Evolutionary conservation across 441 rosid species (phyloP).

Genomic region (Gossypium lobatum): DNA sequence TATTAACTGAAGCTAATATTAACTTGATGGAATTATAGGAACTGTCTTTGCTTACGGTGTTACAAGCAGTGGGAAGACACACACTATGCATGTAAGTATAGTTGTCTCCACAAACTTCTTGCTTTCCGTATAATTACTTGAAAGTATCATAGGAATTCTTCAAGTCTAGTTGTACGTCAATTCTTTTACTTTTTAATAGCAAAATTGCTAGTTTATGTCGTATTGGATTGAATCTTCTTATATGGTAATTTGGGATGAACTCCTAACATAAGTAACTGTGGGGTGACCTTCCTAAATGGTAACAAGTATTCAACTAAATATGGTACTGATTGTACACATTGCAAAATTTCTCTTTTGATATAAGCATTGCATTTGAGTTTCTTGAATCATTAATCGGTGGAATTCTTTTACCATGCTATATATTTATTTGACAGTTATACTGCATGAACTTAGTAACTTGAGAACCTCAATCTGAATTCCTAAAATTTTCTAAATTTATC

Average conservation of each 20-base stretch:
- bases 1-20: neutral
- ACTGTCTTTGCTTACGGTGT: conserved; percentile 99
- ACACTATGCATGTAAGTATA: conserved; percentile 91
- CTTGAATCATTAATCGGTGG: neutral
- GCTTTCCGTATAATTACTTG: neutral
- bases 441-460: conserved; percentile 1
- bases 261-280: neutral
- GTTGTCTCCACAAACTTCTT: conserved; percentile 5
- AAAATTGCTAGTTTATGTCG: neutral
- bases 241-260: neutral
- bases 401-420: neutral
- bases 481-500: neutral
- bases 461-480: neutral
- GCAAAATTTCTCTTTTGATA: neutral
- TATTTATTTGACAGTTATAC: neutral
- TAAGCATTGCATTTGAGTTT: neutral
- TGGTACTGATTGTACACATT: neutral
- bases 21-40: conserved; percentile 42
- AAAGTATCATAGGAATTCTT: neutral
- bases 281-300: neutral
- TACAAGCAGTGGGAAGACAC: conserved; percentile 99
- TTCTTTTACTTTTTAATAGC: neutral
- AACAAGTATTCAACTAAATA: neutral
- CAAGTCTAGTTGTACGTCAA: neutral
- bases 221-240: neutral